Evolutionary conservation across 345 rosid species (phyloP).

Genomic region (Turnera subulata): DNA sequence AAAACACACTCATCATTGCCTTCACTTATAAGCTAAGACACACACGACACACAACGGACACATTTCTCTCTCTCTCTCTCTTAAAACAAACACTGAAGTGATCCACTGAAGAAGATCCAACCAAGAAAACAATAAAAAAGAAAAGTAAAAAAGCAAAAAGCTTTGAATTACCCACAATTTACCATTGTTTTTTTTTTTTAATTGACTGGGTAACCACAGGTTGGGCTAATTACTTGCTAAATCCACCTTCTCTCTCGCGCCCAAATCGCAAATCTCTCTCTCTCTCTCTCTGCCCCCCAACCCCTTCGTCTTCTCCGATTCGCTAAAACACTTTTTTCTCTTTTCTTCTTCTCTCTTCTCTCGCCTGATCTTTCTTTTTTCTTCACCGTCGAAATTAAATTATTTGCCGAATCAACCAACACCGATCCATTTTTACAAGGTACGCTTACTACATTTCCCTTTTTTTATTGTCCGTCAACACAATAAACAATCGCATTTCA

Average conservation of each 20-base stretch:
- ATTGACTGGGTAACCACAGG: slow-evolving; percentile 27
- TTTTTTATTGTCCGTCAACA: neutral
- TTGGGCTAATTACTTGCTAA: slow-evolving; percentile 7
- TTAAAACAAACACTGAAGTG: too few relatives aligned
- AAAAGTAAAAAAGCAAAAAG: neutral
- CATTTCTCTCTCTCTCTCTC: too few relatives aligned
- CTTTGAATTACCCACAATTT: neutral
- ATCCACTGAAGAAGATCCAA: too few relatives aligned
- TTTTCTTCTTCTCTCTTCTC: neutral
- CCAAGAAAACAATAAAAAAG: neutral
- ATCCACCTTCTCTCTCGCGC: slow-evolving; percentile 46
- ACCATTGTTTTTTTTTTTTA: slow-evolving; percentile 3
- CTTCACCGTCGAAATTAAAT: neutral
- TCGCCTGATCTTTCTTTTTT: neutral
- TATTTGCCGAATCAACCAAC: neutral
- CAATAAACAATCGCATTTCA: too few relatives aligned
- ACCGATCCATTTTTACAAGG: slow-evolving; percentile 14
- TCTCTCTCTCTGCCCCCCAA: too few relatives aligned
- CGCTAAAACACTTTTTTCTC: slow-evolving; percentile 1
- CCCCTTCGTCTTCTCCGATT: slow-evolving; percentile 39
- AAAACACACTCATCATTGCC: too few relatives aligned
- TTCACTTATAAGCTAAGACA: too few relatives aligned
- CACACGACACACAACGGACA: too few relatives aligned
- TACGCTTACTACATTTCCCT: slow-evolving; percentile 7
- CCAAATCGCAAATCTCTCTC: slow-evolving; percentile 45